Evolutionary conservation across 192 early-diverging fungal species (phyloP), one percentile per base, ranked within the genome.

Genomic region (Haplosporangium gracile): DNA sequence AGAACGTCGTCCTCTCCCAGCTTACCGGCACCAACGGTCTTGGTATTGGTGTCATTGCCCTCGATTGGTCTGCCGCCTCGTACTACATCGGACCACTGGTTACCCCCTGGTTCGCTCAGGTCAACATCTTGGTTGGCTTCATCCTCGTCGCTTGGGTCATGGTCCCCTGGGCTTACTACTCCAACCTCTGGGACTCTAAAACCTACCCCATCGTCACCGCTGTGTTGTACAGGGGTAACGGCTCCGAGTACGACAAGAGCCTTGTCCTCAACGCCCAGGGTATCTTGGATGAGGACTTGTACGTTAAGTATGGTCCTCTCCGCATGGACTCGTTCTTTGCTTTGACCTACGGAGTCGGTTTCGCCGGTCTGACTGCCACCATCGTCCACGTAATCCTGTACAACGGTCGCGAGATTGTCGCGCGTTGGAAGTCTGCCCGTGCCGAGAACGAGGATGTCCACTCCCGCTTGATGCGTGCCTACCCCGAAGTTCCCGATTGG

Each of bases 401-500:
- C 80, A 88, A 96, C 80, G 94, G 95, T 36, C 83, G 90, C 74
- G 93, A 95, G 32, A 92, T 96, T 70, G 87, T 88, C 74, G 45
- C 81, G 29, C 94, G 93, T 24, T 85, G 82, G 72, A 82, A 76
- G 51, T 47, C 29, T 9, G 68, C 79, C 55, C 91, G 86, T 74
- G 63, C 40, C 24, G 77, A 84, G 24, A 88, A 88, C 39, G 87
- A 91, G 24, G 93, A 95, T 81, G 88, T 95, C 57, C 94, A 94
- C 79, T 87, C 89, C 76, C 88, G 87, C 85, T 81, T 94, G 71
- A 95, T 95, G 94, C 78, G 88, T 40, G 85, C 81, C 10, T 96
- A 96, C 82, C 86, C 88, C 8, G 94, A 95, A 65, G 90, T 96
- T 20, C 94, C 94, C 24, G 82, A 89, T 43, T 92, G 86, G 89